phyloP scores from a whole-genome alignment of 148 eudicot species.

The Bassia scoparia region DNA sequence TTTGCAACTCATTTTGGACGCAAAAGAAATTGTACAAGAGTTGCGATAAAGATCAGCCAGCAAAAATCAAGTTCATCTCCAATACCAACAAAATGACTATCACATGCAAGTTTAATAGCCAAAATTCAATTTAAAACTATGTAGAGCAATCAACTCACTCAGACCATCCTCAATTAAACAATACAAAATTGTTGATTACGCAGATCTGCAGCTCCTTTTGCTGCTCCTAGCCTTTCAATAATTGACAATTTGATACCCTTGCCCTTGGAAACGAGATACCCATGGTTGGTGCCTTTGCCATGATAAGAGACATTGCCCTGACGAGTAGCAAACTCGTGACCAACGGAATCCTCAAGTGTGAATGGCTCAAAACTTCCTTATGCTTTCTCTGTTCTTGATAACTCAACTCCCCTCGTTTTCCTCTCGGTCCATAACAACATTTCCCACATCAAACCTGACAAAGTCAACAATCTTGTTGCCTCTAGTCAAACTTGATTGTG shows the following conservation, averaged over 20 bases:
- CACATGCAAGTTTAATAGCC: no score
- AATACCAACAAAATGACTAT: no score
- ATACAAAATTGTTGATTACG: slow-evolving; percentile 15
- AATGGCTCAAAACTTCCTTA: slow-evolving; percentile 58
- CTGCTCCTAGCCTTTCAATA: slow-evolving; percentile 49
- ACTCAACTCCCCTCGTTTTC: no score
- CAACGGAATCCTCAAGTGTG: slow-evolving; percentile 53
- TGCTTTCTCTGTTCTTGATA: slow-evolving; percentile 62
- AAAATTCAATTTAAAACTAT: no score
- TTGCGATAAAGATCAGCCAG: no score
- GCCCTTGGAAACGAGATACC: slow-evolving; percentile 63
- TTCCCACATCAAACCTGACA: slow-evolving; percentile 54
- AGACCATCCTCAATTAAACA: background rate
- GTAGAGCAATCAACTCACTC: background rate
- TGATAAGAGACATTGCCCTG: slow-evolving; percentile 47
- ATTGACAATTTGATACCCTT: slow-evolving; percentile 59
- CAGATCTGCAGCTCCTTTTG: slow-evolving; percentile 17
- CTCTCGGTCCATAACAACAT: slow-evolving; percentile 59
- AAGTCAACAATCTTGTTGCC: slow-evolving; percentile 45
- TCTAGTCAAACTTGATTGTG: slow-evolving; percentile 57
- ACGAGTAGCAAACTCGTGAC: slow-evolving; percentile 71
- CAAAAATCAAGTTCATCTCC: no score
- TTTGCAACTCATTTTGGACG: no score
- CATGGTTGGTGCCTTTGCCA: slow-evolving; percentile 59
- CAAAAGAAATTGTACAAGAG: no score